Evolutionary conservation across 768 basidiomycete genomes (phyloP).

Genomic region (Cyclocybe cylindracea): DNA sequence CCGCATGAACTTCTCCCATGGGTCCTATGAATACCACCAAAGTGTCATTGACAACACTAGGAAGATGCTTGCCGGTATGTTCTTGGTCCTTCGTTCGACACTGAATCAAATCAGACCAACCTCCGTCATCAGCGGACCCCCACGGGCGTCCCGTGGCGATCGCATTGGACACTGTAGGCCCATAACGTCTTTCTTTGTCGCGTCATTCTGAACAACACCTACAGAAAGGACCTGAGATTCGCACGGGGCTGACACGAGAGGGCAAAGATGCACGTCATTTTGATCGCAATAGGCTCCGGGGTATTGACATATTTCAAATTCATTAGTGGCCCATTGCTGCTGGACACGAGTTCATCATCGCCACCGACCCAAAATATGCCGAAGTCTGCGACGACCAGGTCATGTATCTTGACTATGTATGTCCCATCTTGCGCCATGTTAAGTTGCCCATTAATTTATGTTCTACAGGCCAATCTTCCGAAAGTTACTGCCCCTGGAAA

Average conservation of each 20-base stretch:
- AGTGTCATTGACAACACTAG: conserved; percentile 98
- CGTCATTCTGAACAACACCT: conserved; percentile 9
- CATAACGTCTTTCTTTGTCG: conserved; percentile 6
- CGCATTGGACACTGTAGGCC: conserved; percentile 90
- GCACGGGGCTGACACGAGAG: conserved; percentile 91
- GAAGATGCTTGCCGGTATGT: conserved; percentile 75
- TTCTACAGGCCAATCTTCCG: conserved; percentile 75
- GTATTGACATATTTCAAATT: conserved; percentile 9
- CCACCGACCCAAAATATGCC: conserved; percentile 80
- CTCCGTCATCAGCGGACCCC: conserved; percentile 51
- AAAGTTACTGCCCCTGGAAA: conserved; percentile 98
- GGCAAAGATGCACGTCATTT: conserved; percentile 72
- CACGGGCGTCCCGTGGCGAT: conserved; percentile 93
- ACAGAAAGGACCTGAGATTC: conserved; percentile 99
- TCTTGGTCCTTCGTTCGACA: conserved; percentile 4
- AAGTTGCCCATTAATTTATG: conserved; percentile 6
- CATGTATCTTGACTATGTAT: conserved; percentile 92
- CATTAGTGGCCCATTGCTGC: conserved; percentile 77
- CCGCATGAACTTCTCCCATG: conserved; percentile 99
- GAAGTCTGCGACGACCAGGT: conserved; percentile 80
- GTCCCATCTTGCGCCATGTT: conserved; percentile 27
- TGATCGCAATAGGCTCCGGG: conserved; percentile 13
- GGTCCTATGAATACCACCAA: conserved; percentile 97
- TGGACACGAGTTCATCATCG: conserved; percentile 92
- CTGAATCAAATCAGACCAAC: conserved; percentile 6